phyloP scores from a whole-genome alignment of 768 basidiomycete genomes.

The Suillus decipiens region DNA sequence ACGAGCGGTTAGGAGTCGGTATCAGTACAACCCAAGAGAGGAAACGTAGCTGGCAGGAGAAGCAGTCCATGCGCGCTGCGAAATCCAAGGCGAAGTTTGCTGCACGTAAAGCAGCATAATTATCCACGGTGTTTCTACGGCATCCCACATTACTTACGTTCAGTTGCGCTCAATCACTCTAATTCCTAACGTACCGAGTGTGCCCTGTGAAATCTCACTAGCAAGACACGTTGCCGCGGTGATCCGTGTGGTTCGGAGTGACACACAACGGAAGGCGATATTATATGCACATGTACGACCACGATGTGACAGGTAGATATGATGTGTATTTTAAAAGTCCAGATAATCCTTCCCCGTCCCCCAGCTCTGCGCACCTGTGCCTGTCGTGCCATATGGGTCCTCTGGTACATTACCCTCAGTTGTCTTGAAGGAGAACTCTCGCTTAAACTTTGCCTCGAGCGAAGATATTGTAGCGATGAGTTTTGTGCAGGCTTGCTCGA shows the following conservation, averaged over 20 bases:
- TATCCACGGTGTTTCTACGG: background rate
- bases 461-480: slow-evolving; percentile 72
- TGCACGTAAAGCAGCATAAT: slow-evolving; percentile 23
- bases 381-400: slow-evolving; percentile 51
- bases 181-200: background rate
- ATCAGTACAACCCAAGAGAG: slow-evolving; percentile 73
- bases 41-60: slow-evolving; percentile 51
- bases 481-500: slow-evolving; percentile 82
- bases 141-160: background rate
- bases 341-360: slow-evolving; percentile 53
- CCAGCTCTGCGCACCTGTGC: slow-evolving; percentile 45
- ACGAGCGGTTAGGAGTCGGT: slow-evolving; percentile 55
- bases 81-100: slow-evolving; percentile 32
- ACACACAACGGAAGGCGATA: background rate
- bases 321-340: slow-evolving; percentile 43
- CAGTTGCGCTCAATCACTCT: background rate
- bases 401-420: slow-evolving; percentile 51
- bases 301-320: slow-evolving; percentile 3
- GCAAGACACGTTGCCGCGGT: slow-evolving; percentile 5
- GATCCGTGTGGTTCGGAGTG: background rate
- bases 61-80: slow-evolving; percentile 38
- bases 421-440: slow-evolving; percentile 81
- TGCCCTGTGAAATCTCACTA: background rate
- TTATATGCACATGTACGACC: background rate
- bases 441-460: slow-evolving; percentile 76